Evolutionary conservation across 208 protist species (phyloP).

Genomic region (Leishmania tropica): DNA sequence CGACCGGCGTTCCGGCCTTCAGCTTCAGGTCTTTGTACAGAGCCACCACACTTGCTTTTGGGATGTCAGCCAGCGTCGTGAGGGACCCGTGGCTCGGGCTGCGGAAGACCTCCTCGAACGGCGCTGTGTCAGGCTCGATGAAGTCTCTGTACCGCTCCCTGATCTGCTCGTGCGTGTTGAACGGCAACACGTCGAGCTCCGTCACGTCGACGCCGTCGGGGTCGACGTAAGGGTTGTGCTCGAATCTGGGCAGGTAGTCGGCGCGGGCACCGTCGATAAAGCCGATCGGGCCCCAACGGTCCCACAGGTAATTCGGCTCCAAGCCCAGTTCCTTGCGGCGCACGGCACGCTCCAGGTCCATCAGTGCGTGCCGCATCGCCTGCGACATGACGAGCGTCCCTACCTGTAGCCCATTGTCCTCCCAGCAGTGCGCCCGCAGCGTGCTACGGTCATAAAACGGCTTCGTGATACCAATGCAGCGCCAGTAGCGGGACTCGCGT

Average conservation of each 20-base stretch:
- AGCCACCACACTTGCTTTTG: constrained; percentile 39
- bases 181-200: constrained; percentile 84
- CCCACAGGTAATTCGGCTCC: constrained; percentile 89
- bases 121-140: constrained; percentile 71
- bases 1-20: constrained; percentile 46
- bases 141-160: constrained; percentile 85
- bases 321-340: constrained; percentile 85
- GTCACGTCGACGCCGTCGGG: constrained; percentile 91
- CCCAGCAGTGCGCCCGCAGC: constrained; percentile 89
- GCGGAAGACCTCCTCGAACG: constrained; percentile 70
- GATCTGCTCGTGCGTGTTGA: constrained; percentile 91
- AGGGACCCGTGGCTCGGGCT: constrained; percentile 72
- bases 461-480: constrained; percentile 91
- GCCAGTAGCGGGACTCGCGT: constrained; percentile 86
- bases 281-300: constrained; percentile 90
- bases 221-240: constrained; percentile 88
- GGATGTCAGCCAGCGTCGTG: constrained; percentile 69
- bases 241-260: constrained; percentile 89
- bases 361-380: constrained; percentile 90
- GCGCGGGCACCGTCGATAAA: constrained; percentile 83
- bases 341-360: constrained; percentile 88
- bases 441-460: constrained; percentile 87
- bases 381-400: constrained; percentile 85
- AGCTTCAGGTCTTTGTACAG: constrained; percentile 65
- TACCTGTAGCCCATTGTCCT: constrained; percentile 80